Base-by-base conservation (phyloP, 2,329 filamentous ascomycete genomes). In the Cercospora zeae-maydis region DNA sequence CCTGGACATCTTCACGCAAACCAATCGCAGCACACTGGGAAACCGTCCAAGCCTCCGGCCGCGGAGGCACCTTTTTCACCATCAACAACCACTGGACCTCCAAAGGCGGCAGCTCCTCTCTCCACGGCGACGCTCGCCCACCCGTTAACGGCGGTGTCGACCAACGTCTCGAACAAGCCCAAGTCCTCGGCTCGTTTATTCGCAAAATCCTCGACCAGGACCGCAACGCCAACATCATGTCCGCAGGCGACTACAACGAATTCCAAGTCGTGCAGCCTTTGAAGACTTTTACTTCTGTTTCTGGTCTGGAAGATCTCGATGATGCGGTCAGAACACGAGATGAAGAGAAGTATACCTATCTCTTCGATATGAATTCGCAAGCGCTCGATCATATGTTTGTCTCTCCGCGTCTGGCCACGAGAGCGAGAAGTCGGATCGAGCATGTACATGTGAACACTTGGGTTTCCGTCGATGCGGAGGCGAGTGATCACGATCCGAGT, bases 371-470 rank as follows among this genome's bases (percentile, higher is more conserved):
- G 82, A 90, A 89, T 75, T 82, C 83, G 63, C 85, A 91, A 78
- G 82, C 87, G 71, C 79, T 91, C 16, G 88, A 91, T 74, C 88
- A 91, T 77, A 85, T 89, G 76, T 90, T 83, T 68, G 81, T 89
- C 61, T 88, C 85, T 71, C 78, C 81, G 27, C 78, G 78, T 55
- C 70, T 88, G 63, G 77, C 76, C 27, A 72, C 74, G 3, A 73
- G 72, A 36, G 37, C 62, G 5, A 66, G 52, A 57, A 75, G 80
- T 14, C 75, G 79, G 69, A 85, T 85, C 67, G 85, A 90, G 79
- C 88, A 91, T 75, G 71, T 91, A 27, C 88, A 91, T 76, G 78
- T 90, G 57, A 91, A 90, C 74, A 86, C 87, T 2, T 91, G 88
- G 88, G 81, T 84, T 55, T 76, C 79, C 31, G 81, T 75, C 63